Evolutionary conservation across 768 basidiomycete species (phyloP), one percentile per base, ranked within the genome.

Genomic region (Mycena crocata): DNA sequence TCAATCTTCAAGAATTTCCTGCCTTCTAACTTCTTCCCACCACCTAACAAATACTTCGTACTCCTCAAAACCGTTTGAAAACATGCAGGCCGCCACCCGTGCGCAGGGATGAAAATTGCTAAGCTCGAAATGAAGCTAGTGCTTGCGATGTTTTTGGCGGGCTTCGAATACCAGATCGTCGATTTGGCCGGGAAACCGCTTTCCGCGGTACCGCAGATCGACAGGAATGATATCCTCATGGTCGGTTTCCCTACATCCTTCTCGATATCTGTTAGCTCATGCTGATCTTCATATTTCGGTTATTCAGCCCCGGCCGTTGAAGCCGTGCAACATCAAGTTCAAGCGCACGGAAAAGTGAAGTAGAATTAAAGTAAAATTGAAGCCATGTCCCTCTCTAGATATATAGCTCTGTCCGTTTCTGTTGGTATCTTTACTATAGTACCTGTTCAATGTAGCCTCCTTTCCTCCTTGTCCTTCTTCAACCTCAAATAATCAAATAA

Each of bases 21-120:
- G 5, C 46, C 5, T 48, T 10, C 19, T 28, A 24, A 45, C 40
- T 42, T 42, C 40, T 15, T 21, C 19, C 6, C 6, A 6, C 6
- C 5, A 42, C n/a, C n/a, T 21, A 21, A 42, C 6, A 13, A 6
- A 21, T 42, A 21, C 40, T 42, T 12, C 10, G 14, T 12, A 21
- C 40, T 6, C 46, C n/a, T n/a, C n/a, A n/a, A n/a, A n/a, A n/a
- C n/a, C n/a, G n/a, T n/a, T n/a, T n/a, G n/a, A n/a, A n/a, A n/a
- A n/a, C n/a, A n/a, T n/a, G 49, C 49, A 50, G 49, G 49, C 28
- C 49, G 49, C 9, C 49, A 50, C 28, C 49, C 44, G 23, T 45
- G 44, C 44, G 44, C 44, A 7, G 44, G 44, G 23, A 45, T 45
- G 44, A 45, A 45, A 24, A 21, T n/a, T n/a, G n/a, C n/a, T n/a